Conservation (phyloP, 176 grass and related monocot species). For the Phoenix dactylifera region DNA sequence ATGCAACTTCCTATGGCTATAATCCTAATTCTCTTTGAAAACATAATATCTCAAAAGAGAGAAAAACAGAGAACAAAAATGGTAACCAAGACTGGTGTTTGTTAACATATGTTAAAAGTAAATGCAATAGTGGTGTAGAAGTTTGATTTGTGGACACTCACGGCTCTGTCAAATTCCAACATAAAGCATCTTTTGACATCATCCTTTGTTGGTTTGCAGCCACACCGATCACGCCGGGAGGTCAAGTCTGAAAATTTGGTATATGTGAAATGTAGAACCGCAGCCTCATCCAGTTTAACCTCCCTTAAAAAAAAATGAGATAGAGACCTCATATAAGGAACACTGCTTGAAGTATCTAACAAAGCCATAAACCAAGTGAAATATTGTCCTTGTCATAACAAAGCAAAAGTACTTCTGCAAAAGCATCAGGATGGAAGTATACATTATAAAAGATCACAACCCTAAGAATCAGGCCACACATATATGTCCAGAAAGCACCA, state of each 20-base stretch:
- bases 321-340: background rate
- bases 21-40: no score
- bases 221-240: conserved; percentile 90
- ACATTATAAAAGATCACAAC: no score
- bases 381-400: conserved; percentile 1
- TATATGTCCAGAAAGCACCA: no score
- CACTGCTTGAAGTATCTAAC: no score
- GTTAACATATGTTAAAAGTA: no score
- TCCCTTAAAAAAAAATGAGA: conserved; percentile 39
- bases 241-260: conserved; percentile 96
- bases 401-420: background rate
- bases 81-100: no score
- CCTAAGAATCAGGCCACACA: no score
- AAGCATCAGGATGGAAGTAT: no score
- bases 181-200: conserved; percentile 99
- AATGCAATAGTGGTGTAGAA: no score
- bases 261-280: conserved; percentile 93
- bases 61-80: no score
- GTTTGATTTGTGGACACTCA: conserved; percentile 20
- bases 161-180: conserved; percentile 93
- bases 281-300: conserved; percentile 88
- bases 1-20: no score
- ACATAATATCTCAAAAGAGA: no score
- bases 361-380: background rate
- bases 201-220: conserved; percentile 89